A percentile compares a stretch with the other conserved stretches of the same genome.
Evolutionary conservation across 2,329 filamentous ascomycete species (phyloP).

Genomic region (Beauveria caledonica): DNA sequence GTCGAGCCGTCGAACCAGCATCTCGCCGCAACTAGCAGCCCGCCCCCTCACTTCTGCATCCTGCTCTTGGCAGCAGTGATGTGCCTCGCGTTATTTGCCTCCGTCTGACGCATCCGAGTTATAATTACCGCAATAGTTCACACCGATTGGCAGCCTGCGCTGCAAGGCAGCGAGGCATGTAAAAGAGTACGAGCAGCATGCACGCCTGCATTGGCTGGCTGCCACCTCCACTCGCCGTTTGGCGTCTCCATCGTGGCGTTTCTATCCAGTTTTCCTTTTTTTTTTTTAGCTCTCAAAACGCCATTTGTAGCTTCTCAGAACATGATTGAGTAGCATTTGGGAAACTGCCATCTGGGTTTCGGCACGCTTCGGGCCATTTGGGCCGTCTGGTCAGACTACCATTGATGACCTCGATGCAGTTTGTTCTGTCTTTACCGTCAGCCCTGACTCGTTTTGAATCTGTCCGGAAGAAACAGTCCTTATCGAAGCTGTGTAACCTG

Average conservation of each 20-base stretch:
- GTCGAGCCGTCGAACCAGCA: too few species aligned
- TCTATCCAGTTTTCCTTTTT: not conserved
- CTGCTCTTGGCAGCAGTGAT: not conserved
- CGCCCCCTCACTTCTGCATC: not conserved
- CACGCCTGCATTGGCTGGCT: conserved; percentile 1
- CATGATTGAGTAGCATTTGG: not conserved
- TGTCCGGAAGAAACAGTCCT: not conserved
- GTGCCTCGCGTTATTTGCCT: not conserved
- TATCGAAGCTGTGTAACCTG: not conserved
- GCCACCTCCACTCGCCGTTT: not conserved
- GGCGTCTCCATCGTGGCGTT: not conserved
- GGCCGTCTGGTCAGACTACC: not conserved
- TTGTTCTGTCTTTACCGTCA: not conserved
- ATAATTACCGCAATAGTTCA: not conserved
- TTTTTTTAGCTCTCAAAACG: too few species aligned
- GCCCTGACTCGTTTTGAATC: not conserved
- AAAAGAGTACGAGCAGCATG: conserved; percentile 6
- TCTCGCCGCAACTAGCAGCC: not conserved
- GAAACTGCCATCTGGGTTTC: not conserved
- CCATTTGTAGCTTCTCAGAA: not conserved
- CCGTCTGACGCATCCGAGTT: not conserved
- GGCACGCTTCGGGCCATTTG: not conserved
- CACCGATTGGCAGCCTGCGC: conserved; percentile 3
- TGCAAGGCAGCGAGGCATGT: not conserved
- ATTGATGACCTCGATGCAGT: not conserved